Conservation (phyloP, 176 grass and related monocot genomes). For the Cenchrus fungigraminus region DNA sequence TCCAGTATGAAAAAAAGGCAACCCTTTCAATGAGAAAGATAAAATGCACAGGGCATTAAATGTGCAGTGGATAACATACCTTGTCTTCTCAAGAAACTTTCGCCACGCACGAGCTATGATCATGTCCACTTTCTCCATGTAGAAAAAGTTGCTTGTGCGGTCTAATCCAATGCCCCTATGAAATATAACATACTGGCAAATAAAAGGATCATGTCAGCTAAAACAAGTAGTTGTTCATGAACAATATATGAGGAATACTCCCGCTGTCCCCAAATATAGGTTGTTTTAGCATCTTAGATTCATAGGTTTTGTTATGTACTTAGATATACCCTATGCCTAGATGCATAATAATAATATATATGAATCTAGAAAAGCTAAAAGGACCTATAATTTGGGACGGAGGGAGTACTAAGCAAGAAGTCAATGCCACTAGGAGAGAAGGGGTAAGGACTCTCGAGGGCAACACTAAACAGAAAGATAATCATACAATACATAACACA, state of each 20-base stretch:
- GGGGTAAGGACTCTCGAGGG: neutral
- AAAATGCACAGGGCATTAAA: constrained; percentile 24
- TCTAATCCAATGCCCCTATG: constrained; percentile 90
- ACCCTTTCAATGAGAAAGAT: constrained; percentile 33
- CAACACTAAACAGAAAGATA: neutral
- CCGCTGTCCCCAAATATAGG: no score
- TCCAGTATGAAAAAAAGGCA: constrained; percentile 13
- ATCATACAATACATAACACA: neutral
- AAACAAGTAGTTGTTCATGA: neutral
- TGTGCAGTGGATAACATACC: constrained; percentile 52
- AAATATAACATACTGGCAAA: constrained; percentile 89
- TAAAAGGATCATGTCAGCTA: constrained; percentile 38
- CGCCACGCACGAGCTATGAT: constrained; percentile 83
- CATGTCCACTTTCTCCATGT: constrained; percentile 93
- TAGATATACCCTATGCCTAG: no score
- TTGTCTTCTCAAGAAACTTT: constrained; percentile 80
- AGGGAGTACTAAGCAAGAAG: neutral
- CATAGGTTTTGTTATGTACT: no score
- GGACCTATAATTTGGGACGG: no score
- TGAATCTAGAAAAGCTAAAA: no score
- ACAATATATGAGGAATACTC: constrained; percentile 6
- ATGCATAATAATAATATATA: no score
- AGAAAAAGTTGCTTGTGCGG: constrained; percentile 86
- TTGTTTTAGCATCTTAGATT: no score
- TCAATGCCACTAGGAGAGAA: neutral